A percentile compares a stretch with the other conserved stretches of the same genome.
Evolutionary conservation across 768 basidiomycete genomes (phyloP).

Genomic region (Boletus huronensis): DNA sequence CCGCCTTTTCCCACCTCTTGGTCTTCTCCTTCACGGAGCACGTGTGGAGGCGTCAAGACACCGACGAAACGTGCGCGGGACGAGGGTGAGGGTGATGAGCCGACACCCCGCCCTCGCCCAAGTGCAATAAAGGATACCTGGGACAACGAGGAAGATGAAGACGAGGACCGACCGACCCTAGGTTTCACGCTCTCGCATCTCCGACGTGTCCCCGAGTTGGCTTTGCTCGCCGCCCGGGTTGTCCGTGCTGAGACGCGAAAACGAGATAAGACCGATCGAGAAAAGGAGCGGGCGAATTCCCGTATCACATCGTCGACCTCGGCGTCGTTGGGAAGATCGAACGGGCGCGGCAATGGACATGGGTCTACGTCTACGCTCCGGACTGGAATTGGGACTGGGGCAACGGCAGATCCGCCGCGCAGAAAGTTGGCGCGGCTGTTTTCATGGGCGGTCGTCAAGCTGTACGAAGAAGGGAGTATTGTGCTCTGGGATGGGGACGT

Average conservation of each 20-base stretch:
- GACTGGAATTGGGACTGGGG: not conserved
- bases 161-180: conserved; percentile 7
- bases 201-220: conserved; percentile 71
- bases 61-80: conserved; percentile 34
- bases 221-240: conserved; percentile 59
- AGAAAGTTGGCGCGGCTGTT: conserved; percentile 68
- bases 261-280: conserved; percentile 47
- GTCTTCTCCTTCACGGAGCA: conserved; percentile 1
- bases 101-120: conserved; percentile 6
- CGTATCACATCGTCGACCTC: not conserved
- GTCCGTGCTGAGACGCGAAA: conserved; percentile 58
- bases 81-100: conserved; percentile 10
- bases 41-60: conserved; percentile 6
- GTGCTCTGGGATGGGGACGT: conserved; percentile 69
- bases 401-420: conserved; percentile 21
- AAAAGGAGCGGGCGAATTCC: conserved; percentile 24
- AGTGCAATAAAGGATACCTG: not conserved
- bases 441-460: conserved; percentile 56
- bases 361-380: not conserved
- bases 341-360: not conserved
- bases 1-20: not conserved
- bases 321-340: not conserved
- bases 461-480: conserved; percentile 71
- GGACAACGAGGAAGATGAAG: not conserved
- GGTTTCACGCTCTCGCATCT: conserved; percentile 75